A percentile compares a stretch with the other conserved stretches of the same genome.
phyloP scores from a whole-genome alignment of 2,329 filamentous ascomycete species.

The Clarireedia monteithiana region DNA sequence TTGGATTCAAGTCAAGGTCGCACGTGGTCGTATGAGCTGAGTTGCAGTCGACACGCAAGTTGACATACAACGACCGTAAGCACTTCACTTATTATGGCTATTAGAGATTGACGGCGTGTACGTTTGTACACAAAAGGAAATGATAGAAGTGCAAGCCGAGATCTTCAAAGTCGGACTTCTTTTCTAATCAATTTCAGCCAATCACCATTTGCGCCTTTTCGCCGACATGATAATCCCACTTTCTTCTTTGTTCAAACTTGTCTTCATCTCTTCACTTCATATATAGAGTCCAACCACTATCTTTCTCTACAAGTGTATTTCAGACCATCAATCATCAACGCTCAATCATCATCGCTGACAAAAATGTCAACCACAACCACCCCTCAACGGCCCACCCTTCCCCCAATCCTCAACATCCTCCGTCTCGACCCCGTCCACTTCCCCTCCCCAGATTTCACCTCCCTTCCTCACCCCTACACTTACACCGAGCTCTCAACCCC shows the following conservation, averaged over 20 bases:
- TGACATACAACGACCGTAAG: too few species aligned
- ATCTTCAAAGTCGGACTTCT: too few species aligned
- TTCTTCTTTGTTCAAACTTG: background rate
- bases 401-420: background rate
- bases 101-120: too few species aligned
- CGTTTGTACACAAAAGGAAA: too few species aligned
- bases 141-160: too few species aligned
- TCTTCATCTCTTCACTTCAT: background rate
- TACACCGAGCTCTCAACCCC: constrained; percentile 15
- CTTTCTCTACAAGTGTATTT: background rate
- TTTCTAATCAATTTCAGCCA: too few species aligned
- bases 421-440: background rate
- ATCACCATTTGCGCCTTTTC: too few species aligned
- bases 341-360: background rate
- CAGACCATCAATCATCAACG: background rate
- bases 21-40: too few species aligned
- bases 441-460: background rate
- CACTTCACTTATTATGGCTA: too few species aligned
- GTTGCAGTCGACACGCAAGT: too few species aligned
- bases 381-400: background rate
- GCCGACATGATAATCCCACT: background rate
- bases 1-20: too few species aligned
- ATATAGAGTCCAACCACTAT: too few species aligned
- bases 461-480: constrained; percentile 18
- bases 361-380: background rate